Percentiles rank a stretch among this genome's conserved stretches.
phyloP scores from a whole-genome alignment of 2,329 filamentous ascomycete genomes.

The Fusarium illudens region DNA sequence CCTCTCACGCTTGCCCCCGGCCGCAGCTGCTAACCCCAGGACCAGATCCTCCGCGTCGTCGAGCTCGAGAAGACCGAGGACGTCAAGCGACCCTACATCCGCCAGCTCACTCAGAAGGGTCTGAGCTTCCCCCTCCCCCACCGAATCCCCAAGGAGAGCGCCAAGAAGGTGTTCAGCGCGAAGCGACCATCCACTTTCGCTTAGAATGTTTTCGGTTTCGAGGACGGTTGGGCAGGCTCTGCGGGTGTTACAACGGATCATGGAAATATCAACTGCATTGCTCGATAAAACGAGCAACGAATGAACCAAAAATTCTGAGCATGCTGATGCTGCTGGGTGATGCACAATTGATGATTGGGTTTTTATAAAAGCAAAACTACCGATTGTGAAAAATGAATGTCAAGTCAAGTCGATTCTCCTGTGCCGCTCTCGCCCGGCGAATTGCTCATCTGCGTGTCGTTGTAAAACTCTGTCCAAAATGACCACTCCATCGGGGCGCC shows the following conservation, averaged over 20 bases:
- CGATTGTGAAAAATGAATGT: slow-evolving; percentile 31
- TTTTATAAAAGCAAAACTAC: slow-evolving; percentile 39
- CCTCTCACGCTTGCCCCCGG: background rate
- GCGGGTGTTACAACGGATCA: slow-evolving; percentile 70
- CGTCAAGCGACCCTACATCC: slow-evolving; percentile 99
- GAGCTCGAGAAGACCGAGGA: slow-evolving; percentile 95
- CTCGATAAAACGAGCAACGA: slow-evolving; percentile 60
- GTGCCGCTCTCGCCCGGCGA: slow-evolving; percentile 41
- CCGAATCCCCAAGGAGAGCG: slow-evolving; percentile 83
- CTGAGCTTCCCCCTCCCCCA: slow-evolving; percentile 99
- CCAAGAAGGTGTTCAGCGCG: slow-evolving; percentile 92
- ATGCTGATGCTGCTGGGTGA: slow-evolving; percentile 38
- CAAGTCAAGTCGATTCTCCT: slow-evolving; percentile 27
- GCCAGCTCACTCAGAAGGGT: slow-evolving; percentile 94
- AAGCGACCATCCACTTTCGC: slow-evolving; percentile 97
- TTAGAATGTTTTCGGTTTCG: slow-evolving; percentile 72
- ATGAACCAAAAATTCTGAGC: slow-evolving; percentile 52
- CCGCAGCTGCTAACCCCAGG: slow-evolving; percentile 5
- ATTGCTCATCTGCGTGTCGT: slow-evolving; percentile 49
- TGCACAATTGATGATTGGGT: slow-evolving; percentile 44
- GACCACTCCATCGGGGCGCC: slow-evolving; percentile 43
- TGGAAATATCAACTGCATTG: slow-evolving; percentile 68
- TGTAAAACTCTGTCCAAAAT: slow-evolving; percentile 56
- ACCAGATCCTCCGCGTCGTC: slow-evolving; percentile 94
- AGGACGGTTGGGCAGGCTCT: slow-evolving; percentile 63